Evolutionary conservation across 768 basidiomycete species (phyloP).

Genomic region (Boletellus ananiceps): DNA sequence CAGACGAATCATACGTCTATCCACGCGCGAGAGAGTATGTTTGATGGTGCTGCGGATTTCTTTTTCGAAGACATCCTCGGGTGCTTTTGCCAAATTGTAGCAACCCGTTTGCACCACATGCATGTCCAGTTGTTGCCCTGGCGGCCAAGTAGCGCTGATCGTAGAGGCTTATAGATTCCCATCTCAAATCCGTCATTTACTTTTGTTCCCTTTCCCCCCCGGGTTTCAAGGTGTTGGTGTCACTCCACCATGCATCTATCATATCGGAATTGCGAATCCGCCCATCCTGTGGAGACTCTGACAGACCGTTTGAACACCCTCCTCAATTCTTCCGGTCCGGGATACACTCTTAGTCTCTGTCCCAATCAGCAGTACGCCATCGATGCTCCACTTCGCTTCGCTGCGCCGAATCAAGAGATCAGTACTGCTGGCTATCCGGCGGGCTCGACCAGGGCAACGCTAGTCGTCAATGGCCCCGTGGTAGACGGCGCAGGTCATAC

Average conservation of each 20-base stretch:
- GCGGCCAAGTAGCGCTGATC: too few species aligned
- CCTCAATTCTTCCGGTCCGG: conserved; percentile 62
- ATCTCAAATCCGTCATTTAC: too few species aligned
- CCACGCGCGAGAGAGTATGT: too few species aligned
- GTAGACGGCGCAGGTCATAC: conserved; percentile 61
- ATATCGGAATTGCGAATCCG: conserved; percentile 25
- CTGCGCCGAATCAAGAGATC: conserved; percentile 71
- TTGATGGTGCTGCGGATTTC: too few species aligned
- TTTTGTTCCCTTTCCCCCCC: too few species aligned
- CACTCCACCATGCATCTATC: background rate
- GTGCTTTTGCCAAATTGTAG: too few species aligned
- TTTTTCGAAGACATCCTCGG: too few species aligned
- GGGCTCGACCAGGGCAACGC: conserved; percentile 58
- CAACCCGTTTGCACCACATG: too few species aligned
- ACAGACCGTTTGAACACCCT: conserved; percentile 63
- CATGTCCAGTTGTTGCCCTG: too few species aligned
- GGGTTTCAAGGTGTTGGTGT: too few species aligned
- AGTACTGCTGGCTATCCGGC: conserved; percentile 74
- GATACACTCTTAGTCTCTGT: conserved; percentile 66
- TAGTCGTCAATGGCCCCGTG: conserved; percentile 65
- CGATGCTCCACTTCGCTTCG: conserved; percentile 61
- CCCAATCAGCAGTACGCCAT: conserved; percentile 58
- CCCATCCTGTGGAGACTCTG: conserved; percentile 57
- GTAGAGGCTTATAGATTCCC: too few species aligned
- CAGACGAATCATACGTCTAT: too few species aligned